Evolutionary conservation across 768 basidiomycete genomes (phyloP).

Genomic region (Auriscalpium microsporum): DNA sequence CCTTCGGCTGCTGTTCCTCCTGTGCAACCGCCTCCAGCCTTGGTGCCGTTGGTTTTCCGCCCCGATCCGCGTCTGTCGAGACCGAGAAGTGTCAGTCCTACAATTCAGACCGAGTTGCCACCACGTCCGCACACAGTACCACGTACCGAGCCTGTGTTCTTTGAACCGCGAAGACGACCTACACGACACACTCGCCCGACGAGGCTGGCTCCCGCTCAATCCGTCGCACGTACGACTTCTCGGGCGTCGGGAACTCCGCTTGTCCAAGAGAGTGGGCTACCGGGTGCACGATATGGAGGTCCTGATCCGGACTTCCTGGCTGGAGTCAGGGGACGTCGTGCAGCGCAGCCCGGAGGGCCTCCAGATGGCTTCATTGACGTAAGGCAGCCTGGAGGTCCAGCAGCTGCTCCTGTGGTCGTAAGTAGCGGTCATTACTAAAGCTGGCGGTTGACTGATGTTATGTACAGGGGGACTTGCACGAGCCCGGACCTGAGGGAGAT

Average conservation of each 20-base stretch:
- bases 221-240: background rate
- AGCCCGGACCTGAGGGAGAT: background rate
- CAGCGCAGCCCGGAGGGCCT: background rate
- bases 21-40: conserved; percentile 40
- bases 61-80: conserved; percentile 32
- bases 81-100: conserved; percentile 36
- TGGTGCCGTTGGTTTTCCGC: conserved; percentile 48
- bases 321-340: background rate
- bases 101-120: conserved; percentile 22
- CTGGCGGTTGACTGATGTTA: too few relatives aligned
- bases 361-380: background rate
- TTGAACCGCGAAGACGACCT: background rate
- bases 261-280: background rate
- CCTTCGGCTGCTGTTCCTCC: conserved; percentile 30
- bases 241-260: background rate
- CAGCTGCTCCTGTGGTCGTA: background rate
- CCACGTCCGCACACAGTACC: conserved; percentile 18
- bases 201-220: background rate
- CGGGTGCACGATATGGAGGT: background rate
- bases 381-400: background rate
- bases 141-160: background rate
- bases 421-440: too few relatives aligned
- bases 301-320: background rate
- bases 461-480: background rate
- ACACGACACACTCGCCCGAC: background rate